Percentiles rank a stretch among this genome's conserved stretches.
These are phyloP conservation scores for Closterium sp. DNA, from an alignment of 139 green algal genomes.

Conservation along the genomic window DNA sequence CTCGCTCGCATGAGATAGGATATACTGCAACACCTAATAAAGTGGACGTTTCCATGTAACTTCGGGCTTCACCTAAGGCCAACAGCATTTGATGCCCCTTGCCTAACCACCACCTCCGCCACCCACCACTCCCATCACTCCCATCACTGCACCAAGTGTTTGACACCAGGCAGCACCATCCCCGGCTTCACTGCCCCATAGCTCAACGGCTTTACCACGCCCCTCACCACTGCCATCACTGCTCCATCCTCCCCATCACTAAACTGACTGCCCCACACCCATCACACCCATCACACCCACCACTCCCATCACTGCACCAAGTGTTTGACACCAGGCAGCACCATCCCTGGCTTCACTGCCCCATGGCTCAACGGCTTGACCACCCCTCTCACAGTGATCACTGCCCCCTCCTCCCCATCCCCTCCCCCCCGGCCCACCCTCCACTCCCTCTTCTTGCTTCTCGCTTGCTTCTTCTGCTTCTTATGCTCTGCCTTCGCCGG, in stretches of 20 bases:
- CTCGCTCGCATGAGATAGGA: too few relatives aligned
- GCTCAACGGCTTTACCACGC: conserved; percentile 28
- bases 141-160: neutral
- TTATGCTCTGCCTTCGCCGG: conserved; percentile 36
- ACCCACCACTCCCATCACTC: too few relatives aligned
- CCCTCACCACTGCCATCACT: neutral
- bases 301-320: neutral
- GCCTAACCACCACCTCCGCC: too few relatives aligned
- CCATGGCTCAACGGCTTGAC: conserved; percentile 36
- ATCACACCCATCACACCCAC: too few relatives aligned
- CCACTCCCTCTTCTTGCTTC: conserved; percentile 21
- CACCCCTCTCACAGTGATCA: conserved; percentile 16
- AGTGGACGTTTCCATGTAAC: too few relatives aligned
- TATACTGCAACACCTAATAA: too few relatives aligned
- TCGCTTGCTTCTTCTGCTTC: conserved; percentile 42
- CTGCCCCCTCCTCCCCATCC: conserved; percentile 40
- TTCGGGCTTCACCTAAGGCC: too few relatives aligned
- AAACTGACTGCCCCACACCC: too few relatives aligned
- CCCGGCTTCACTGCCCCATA: conserved; percentile 23
- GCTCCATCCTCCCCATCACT: too few relatives aligned
- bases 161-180: conserved; percentile 14
- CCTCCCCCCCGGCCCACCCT: conserved; percentile 22
- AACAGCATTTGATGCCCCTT: too few relatives aligned
- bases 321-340: conserved; percentile 9
- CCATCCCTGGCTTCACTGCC: conserved; percentile 1